Evolutionary conservation across 495 filamentous ascomycete species (phyloP).

Genomic region (Penicillium coprophilum): DNA sequence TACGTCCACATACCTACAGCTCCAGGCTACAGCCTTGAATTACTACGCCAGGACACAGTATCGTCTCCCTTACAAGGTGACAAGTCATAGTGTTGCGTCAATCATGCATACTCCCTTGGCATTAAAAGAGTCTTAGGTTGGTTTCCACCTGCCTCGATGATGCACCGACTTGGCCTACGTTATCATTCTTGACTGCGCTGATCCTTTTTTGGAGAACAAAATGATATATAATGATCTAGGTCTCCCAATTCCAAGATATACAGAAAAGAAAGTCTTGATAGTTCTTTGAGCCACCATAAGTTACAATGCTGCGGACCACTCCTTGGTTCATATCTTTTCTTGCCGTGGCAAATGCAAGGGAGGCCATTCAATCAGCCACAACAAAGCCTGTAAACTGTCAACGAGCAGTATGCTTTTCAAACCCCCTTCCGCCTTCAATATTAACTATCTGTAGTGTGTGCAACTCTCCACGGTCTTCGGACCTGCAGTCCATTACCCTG

Average conservation of each 20-base stretch:
- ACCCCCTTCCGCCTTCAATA: background rate
- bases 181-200: background rate
- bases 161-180: background rate
- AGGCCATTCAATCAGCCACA: background rate
- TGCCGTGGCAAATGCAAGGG: background rate
- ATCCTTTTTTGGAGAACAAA: background rate
- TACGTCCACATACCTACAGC: background rate
- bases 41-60: no score
- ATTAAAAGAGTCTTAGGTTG: background rate
- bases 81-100: background rate
- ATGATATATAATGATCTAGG: no score
- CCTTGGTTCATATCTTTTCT: background rate
- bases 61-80: background rate
- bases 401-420: background rate
- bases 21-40: background rate
- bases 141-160: no score
- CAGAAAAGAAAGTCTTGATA: no score
- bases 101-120: background rate
- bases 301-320: background rate
- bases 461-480: slow-evolving; percentile 15
- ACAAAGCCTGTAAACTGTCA: background rate
- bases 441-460: slow-evolving; percentile 5
- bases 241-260: no score
- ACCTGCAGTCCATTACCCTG: slow-evolving; percentile 25
- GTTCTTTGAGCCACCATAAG: no score